Base-by-base conservation (phyloP, 768 basidiomycete species). In the Lactarius hatsudake region DNA sequence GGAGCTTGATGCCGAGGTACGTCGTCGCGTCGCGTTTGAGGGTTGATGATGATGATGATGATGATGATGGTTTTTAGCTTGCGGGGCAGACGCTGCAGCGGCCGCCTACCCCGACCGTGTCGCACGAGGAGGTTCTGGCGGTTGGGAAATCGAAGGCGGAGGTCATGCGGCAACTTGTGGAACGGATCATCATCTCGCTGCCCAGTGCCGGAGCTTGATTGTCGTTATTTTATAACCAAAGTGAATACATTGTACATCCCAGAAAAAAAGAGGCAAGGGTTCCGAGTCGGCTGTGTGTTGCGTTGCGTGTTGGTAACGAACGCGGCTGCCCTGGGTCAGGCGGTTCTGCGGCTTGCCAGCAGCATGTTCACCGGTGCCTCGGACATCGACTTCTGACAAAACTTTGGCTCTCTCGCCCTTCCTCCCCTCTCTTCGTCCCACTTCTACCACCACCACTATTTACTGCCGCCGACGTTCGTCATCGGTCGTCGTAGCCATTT, bases 91-190 rank as follows among this genome's bases (percentile, higher is more conserved):
- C 76, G 8, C 67, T 87, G 4, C 77, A 81, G 64, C 67, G 76
- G 15, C 79, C 81, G 3, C 69, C 73, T 5, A 76, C 76, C 3
- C 78, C 81, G 62, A 80, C 82, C 8, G 89, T 93, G 5, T 88
- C 89, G 26, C 93, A 94, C 72, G 90, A 86, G 12, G 93, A 95
- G 74, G 93, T 95, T 18, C 77, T 96, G 17, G 76, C 77, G 15
- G 79, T 85, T 30, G 88, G 92, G 13, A 83, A 77, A 71, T 77
- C 81, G 72, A 92, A 90, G 75, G 90, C 87, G 3, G 86, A 88
- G 36, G 81, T 87, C 40, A 87, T 96, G 86, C 85, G 84, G 75
- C 77, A 75, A 60, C 77, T 96, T 48, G 91, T 96, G 10, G 85
- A 85, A 66, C 80, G 77, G 71, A 82, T 93, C 20, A 84, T 91